phyloP scores from a whole-genome alignment of 192 early-diverging fungal species.

The Coemansia sp. region DNA sequence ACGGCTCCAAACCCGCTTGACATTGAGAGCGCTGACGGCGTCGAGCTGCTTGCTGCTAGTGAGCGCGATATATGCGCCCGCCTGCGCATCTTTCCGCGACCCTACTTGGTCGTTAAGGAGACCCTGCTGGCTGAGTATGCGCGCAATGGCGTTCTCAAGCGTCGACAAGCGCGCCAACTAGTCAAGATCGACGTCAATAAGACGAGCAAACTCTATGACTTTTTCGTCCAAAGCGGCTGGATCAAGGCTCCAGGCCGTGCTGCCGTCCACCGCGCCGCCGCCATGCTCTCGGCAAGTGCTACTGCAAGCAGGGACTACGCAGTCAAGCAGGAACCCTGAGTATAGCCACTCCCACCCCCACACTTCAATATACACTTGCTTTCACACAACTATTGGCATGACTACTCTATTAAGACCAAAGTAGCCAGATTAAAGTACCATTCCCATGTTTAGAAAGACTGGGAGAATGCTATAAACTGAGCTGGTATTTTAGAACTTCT shows the following conservation, averaged over 20 bases:
- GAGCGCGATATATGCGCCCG: constrained; percentile 83
- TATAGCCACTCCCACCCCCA: background rate
- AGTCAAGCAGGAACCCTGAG: constrained; percentile 8
- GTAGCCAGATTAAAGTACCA: constrained; percentile 7
- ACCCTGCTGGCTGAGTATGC: constrained; percentile 84
- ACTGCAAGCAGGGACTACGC: constrained; percentile 6
- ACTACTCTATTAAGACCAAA: constrained; percentile 6
- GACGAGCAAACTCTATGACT: constrained; percentile 84
- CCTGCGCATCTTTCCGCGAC: constrained; percentile 81
- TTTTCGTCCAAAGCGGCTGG: constrained; percentile 94
- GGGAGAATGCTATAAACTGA: constrained; percentile 1
- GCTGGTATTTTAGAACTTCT: constrained; percentile 76
- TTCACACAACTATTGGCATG: background rate
- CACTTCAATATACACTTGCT: background rate
- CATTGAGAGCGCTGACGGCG: constrained; percentile 78
- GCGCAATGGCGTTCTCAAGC: constrained; percentile 65
- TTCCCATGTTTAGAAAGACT: constrained; percentile 5
- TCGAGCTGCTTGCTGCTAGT: constrained; percentile 76
- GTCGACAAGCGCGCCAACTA: constrained; percentile 77
- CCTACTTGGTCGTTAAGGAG: constrained; percentile 94
- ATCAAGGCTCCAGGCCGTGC: constrained; percentile 59
- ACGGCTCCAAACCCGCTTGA: constrained; percentile 59
- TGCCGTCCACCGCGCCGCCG: constrained; percentile 3
- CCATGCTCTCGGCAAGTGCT: constrained; percentile 5
- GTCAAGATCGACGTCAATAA: constrained; percentile 94